Percentiles rank a stretch among this genome's conserved stretches.
Evolutionary conservation across 2,329 filamentous ascomycete genomes (phyloP).

Genomic region (Mycosphaerella arachidis): DNA sequence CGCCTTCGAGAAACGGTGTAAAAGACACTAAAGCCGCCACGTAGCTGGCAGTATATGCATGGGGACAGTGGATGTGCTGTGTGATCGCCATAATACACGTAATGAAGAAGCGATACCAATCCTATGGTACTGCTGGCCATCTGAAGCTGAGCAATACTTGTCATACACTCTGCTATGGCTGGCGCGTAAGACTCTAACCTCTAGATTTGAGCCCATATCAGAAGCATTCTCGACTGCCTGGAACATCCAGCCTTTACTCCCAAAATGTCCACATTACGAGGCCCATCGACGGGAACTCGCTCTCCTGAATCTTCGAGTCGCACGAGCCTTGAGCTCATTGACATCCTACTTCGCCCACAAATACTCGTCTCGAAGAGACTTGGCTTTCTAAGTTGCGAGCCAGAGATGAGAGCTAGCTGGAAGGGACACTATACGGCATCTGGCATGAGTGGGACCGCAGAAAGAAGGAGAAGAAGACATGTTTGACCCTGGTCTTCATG

Average conservation of each 20-base stretch:
- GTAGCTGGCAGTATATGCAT: too few relatives aligned
- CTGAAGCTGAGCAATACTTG: too few relatives aligned
- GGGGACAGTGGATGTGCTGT: too few relatives aligned
- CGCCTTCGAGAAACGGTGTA: too few relatives aligned
- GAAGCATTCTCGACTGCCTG: not conserved
- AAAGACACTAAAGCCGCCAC: too few relatives aligned
- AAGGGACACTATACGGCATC: conserved; percentile 21
- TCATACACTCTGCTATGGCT: too few relatives aligned
- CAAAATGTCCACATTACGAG: conserved; percentile 10
- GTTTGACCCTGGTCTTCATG: conserved; percentile 8
- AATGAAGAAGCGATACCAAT: too few relatives aligned
- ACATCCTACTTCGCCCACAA: conserved; percentile 32
- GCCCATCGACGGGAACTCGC: conserved; percentile 17
- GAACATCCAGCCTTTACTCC: not conserved
- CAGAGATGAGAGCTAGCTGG: conserved; percentile 32
- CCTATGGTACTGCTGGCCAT: too few relatives aligned
- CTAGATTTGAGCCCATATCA: not conserved
- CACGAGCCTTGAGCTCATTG: conserved; percentile 27
- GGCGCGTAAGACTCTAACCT: too few relatives aligned
- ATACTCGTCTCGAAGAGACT: conserved; percentile 20
- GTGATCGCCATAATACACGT: too few relatives aligned
- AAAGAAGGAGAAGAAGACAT: too few relatives aligned
- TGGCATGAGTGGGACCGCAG: not conserved
- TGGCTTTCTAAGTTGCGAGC: conserved; percentile 30
- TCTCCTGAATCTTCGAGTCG: conserved; percentile 17